Base-by-base conservation (phyloP, 345 rosid species). In the Erysimum cheiranthoides region DNA sequence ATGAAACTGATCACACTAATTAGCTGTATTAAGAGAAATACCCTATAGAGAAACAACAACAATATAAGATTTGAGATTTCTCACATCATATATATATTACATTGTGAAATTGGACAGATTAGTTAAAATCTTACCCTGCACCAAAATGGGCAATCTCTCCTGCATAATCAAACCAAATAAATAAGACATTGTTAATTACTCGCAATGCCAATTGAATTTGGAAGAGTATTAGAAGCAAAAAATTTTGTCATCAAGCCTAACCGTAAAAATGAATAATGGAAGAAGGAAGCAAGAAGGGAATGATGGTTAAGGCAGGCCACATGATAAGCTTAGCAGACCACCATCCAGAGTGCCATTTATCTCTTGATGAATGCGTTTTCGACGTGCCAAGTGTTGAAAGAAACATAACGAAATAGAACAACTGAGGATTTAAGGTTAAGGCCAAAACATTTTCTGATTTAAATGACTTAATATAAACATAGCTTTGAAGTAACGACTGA, bases 101-200 rank as follows among this genome's bases (percentile, higher is more conserved):
- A 61, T 39, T 67, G 52, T 61, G 16, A 62, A 18, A 1, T 31
- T 39, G 4, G 70, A 74, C 40, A 51, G 14, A 47, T 68, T 1
- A 78, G 61, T 42, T 9, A 62, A 62, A 62, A 10, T 18, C 70
- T 74, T 93, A 94, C 97, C 98, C 97, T 71, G 98, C 98, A 77
- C 98, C 98, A 83, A 94, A 94, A 87, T 89, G 98, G 14, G 97
- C 96, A 71, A 94, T 78, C 80, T 92, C 95, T 66, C 98, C 98
- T 93, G 88, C 83, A 51, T 53, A 58, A 57, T 47, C 47, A 78
- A 77, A 68, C 32, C 57, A 74, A 75, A 14, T 35, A 54, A 35
- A 45, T 42, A 31, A 12, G 13, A 13, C 8, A 6, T 17, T 66
- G 32, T 76, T 6, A 39, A 2, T 50, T 10, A 62, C 27, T 63